Evolutionary conservation across 2,329 filamentous ascomycete genomes (phyloP).

Genomic region (Coleophoma eucalyptorum): DNA sequence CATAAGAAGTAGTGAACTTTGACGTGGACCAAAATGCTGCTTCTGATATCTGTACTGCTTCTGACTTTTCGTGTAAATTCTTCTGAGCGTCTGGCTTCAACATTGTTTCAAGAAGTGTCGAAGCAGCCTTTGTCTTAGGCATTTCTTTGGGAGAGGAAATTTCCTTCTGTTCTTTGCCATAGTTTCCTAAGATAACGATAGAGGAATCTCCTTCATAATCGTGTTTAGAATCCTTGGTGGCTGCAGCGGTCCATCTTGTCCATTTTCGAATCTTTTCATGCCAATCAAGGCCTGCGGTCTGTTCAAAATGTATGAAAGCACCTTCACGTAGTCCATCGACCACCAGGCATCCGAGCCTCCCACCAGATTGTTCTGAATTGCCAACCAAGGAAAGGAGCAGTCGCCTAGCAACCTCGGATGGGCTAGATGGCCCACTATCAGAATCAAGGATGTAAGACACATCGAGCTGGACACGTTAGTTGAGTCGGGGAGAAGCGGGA

Average conservation of each 20-base stretch:
- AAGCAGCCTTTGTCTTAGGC: too few species aligned
- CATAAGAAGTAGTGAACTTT: conserved; percentile 17
- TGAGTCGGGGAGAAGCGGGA: conserved; percentile 5
- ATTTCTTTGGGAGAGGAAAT: too few species aligned
- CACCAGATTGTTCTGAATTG: conserved; percentile 8
- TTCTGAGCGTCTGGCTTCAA: background rate
- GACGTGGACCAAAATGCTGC: conserved; percentile 7
- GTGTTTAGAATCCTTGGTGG: conserved; percentile 3
- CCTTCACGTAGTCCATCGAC: conserved; percentile 3
- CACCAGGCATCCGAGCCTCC: conserved; percentile 12
- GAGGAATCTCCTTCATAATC: background rate
- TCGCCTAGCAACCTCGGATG: conserved; percentile 17
- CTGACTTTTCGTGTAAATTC: background rate
- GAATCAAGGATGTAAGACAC: conserved; percentile 11
- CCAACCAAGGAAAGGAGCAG: conserved; percentile 17
- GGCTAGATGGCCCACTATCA: conserved; percentile 7
- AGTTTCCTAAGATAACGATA: background rate
- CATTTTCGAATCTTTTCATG: conserved; percentile 21
- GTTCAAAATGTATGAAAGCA: conserved; percentile 14
- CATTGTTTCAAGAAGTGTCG: too few species aligned
- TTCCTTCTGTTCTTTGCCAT: conserved; percentile 1
- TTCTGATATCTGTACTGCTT: background rate
- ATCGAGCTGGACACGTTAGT: conserved; percentile 6
- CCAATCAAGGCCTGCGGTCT: conserved; percentile 20
- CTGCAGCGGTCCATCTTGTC: conserved; percentile 23